phyloP scores from a whole-genome alignment of 805 yeast species.

The Myxozyma udenii region DNA sequence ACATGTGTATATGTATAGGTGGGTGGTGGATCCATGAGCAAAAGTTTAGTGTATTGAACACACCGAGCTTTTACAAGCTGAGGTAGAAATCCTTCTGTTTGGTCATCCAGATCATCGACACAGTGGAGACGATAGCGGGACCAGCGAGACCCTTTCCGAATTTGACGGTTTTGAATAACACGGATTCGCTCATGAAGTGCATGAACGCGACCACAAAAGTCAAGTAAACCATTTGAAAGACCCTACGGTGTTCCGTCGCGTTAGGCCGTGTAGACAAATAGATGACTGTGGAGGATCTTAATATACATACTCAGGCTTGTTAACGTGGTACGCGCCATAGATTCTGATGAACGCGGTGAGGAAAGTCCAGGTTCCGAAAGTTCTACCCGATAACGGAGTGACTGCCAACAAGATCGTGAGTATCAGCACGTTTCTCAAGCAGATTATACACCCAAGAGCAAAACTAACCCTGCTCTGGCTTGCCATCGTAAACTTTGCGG shows the following conservation, averaged over 20 bases:
- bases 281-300: neutral
- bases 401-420: slow-evolving; percentile 25
- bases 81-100: slow-evolving; percentile 62
- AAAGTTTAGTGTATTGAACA: neutral
- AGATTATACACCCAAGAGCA: neutral
- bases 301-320: slow-evolving; percentile 50
- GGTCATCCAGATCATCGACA: slow-evolving; percentile 71
- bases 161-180: slow-evolving; percentile 71
- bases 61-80: neutral
- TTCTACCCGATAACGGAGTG: slow-evolving; percentile 76
- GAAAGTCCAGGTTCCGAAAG: slow-evolving; percentile 98
- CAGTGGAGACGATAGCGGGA: slow-evolving; percentile 66
- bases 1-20: too few relatives aligned
- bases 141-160: slow-evolving; percentile 87
- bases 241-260: slow-evolving; percentile 31
- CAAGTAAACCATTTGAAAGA: slow-evolving; percentile 74
- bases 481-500: slow-evolving; percentile 68
- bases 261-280: neutral
- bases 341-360: slow-evolving; percentile 78
- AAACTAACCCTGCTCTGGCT: slow-evolving; percentile 53
- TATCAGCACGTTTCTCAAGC: neutral
- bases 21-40: too few relatives aligned
- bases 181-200: slow-evolving; percentile 84
- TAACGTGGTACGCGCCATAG: slow-evolving; percentile 78
- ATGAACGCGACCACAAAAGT: slow-evolving; percentile 77